phyloP scores from a whole-genome alignment of 169 alveolate species.

The Eimeria sp. region DNA sequence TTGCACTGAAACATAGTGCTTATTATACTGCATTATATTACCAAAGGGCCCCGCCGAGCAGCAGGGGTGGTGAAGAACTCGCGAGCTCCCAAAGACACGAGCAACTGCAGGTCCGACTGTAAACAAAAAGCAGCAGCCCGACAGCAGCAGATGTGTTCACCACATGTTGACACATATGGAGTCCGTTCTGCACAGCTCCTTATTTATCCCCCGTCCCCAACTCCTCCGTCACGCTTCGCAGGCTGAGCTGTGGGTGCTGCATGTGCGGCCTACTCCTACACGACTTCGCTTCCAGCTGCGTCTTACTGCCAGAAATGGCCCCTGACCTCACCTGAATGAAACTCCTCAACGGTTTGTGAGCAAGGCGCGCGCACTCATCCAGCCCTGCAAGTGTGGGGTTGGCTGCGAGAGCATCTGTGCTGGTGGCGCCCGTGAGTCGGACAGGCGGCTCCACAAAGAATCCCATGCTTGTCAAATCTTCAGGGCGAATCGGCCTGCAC shows the following conservation, averaged over 20 bases:
- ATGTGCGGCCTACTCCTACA: background rate
- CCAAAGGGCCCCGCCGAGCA: slow-evolving; percentile 36
- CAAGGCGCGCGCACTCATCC: slow-evolving; percentile 61
- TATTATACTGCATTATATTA: background rate
- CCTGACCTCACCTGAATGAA: slow-evolving; percentile 52
- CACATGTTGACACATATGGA: background rate
- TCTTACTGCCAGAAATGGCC: background rate
- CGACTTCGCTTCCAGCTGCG: background rate
- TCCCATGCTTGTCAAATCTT: slow-evolving; percentile 43
- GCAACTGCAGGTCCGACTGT: slow-evolving; percentile 62
- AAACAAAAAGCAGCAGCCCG: background rate
- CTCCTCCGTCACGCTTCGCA: too few species aligned
- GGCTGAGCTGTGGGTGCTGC: background rate
- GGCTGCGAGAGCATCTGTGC: slow-evolving; percentile 42
- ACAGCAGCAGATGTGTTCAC: background rate
- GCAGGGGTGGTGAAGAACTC: background rate
- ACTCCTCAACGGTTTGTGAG: slow-evolving; percentile 35
- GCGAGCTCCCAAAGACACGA: slow-evolving; percentile 48
- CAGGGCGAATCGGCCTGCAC: slow-evolving; percentile 40
- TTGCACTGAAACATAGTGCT: background rate
- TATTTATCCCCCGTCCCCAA: background rate
- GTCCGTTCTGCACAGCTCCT: background rate
- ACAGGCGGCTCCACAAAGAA: slow-evolving; percentile 11
- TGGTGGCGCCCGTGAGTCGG: slow-evolving; percentile 47
- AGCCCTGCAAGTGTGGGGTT: slow-evolving; percentile 72